A percentile compares a stretch with the other conserved stretches of the same genome.
phyloP scores from a whole-genome alignment of 495 filamentous ascomycete species.

The Lichina pygmaea region DNA sequence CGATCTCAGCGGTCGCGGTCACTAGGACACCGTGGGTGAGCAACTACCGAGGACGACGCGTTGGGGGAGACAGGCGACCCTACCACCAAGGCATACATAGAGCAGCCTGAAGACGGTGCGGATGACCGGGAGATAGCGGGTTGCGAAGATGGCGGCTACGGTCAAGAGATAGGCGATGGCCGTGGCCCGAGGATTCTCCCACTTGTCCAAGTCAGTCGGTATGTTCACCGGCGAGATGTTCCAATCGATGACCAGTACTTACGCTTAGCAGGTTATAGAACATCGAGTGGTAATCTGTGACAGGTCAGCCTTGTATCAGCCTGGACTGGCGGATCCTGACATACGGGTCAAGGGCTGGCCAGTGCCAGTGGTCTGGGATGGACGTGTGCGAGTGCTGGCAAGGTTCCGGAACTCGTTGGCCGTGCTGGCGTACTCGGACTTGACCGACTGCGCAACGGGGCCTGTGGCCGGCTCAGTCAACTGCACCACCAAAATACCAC shows the following conservation, averaged over 20 bases:
- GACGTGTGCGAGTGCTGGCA: slow-evolving; percentile 38
- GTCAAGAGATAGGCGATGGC: slow-evolving; percentile 52
- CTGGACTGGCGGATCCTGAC: slow-evolving; percentile 5
- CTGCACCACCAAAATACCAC: not conserved
- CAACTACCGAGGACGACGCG: not conserved
- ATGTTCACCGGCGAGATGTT: not conserved
- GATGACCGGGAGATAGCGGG: slow-evolving; percentile 69
- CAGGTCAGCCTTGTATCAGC: slow-evolving; percentile 4
- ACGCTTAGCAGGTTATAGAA: slow-evolving; percentile 70
- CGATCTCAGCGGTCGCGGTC: slow-evolving; percentile 51
- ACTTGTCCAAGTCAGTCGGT: slow-evolving; percentile 13
- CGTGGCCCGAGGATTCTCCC: slow-evolving; percentile 54
- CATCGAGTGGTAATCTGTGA: slow-evolving; percentile 68
- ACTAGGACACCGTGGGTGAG: slow-evolving; percentile 18
- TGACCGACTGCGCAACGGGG: slow-evolving; percentile 52
- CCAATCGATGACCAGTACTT: slow-evolving; percentile 9
- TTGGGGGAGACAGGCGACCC: slow-evolving; percentile 7
- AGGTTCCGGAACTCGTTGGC: slow-evolving; percentile 48
- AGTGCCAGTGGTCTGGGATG: slow-evolving; percentile 40
- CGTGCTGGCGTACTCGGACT: slow-evolving; percentile 45
- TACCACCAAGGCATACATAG: slow-evolving; percentile 40
- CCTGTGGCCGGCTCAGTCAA: slow-evolving; percentile 17
- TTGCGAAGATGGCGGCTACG: slow-evolving; percentile 60
- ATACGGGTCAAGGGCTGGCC: slow-evolving; percentile 68
- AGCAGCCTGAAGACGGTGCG: slow-evolving; percentile 71